Evolutionary conservation across 345 rosid genomes (phyloP), one percentile per base, ranked within the genome.

Genomic region (Populus euphratica): DNA sequence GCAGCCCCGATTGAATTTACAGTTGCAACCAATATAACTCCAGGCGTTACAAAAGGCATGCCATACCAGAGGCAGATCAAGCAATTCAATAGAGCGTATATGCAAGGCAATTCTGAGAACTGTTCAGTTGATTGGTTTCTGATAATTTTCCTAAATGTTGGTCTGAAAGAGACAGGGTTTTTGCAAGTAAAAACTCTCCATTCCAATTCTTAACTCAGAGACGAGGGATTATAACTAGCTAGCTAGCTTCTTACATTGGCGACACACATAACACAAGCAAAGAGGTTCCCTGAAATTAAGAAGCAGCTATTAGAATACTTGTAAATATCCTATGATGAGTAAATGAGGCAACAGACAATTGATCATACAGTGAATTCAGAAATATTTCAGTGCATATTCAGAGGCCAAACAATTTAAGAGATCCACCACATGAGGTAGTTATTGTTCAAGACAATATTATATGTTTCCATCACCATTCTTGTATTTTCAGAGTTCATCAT

Each of bases 51-150:
- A 17, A 86, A 23, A 2, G 93, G 93, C 82, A 73, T 68, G 35
- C 93, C 89, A 73, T 86, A 90, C 91, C 91, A 90, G 20, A 88
- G 79, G 38, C 90, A 84, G 44, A 90, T 85, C 86, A 88, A 81
- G 84, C 89, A 85, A 78, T 86, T 90, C 79, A 90, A 77, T 10
- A 90, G 85, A 5, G 86, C 76, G 68, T 80, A 88, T 38, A 89
- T 31, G 70, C 86, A 88, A 27, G 93, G 91, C 81, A 81, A 80
- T 50, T 87, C 89, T 0, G 88, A 86, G 83, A 89, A 88, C 66
- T 85, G 86, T 50, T 89, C 91, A 12, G 91, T 88, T 16, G 91
- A 85, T 29, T 67, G 72, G 73, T 87, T 89, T 76, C 78, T 81
- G 47, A 83, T 80, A 14, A 89, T 88, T 83, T 91, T 89, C 78